Evolutionary conservation across 1,139 yeast genomes (phyloP).

Genomic region (Saccharomycopsis crataegensis): DNA sequence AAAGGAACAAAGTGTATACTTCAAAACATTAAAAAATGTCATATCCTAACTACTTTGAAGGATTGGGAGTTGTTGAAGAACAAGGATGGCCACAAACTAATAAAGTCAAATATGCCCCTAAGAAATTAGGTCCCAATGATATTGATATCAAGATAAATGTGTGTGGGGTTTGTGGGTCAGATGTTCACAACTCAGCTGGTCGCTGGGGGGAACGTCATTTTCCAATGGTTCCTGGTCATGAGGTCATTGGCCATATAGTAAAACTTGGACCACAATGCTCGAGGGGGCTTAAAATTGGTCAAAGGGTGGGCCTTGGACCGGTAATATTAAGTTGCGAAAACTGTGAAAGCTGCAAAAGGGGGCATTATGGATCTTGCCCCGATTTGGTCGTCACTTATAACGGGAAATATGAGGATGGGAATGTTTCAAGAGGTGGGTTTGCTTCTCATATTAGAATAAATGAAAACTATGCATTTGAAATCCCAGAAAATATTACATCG

Average conservation of each 20-base stretch:
- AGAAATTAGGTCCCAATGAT: conserved; percentile 33
- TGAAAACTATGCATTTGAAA: conserved; percentile 45
- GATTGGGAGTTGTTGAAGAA: conserved; percentile 35
- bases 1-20: no score
- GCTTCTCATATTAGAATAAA: conserved; percentile 48
- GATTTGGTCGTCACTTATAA: conserved; percentile 35
- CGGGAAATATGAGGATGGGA: conserved; percentile 31
- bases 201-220: conserved; percentile 32
- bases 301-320: conserved; percentile 60
- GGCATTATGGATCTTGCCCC: conserved; percentile 46
- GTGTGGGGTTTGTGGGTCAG: conserved; percentile 62
- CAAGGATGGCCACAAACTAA: conserved; percentile 40
- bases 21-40: no score
- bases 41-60: conserved; percentile 25
- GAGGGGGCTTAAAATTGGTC: conserved; percentile 40
- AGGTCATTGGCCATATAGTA: conserved; percentile 50
- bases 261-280: conserved; percentile 20
- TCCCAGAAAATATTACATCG: conserved; percentile 45
- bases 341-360: conserved; percentile 40
- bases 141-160: conserved; percentile 40
- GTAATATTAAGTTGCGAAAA: conserved; percentile 39
- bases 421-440: conserved; percentile 50
- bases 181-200: conserved; percentile 39
- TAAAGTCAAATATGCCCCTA: conserved; percentile 35
- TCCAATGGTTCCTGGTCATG: conserved; percentile 41